Percentiles rank a stretch among this genome's conserved stretches.
phyloP scores from a whole-genome alignment of 1,284 basidiomycete species.

The Phellopilus nigrolimitatus region DNA sequence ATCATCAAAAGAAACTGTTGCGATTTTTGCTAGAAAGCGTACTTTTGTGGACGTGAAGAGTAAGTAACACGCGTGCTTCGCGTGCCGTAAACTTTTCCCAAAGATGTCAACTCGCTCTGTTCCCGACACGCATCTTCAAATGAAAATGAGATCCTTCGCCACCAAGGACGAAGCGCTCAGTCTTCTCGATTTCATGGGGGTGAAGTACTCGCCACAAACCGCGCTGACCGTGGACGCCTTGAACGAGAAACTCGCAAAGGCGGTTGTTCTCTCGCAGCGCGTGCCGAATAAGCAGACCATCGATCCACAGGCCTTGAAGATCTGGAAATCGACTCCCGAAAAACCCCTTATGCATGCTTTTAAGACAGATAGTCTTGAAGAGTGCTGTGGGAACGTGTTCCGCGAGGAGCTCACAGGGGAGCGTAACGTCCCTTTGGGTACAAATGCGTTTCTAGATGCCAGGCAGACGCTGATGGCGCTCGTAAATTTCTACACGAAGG shows the following conservation, averaged over 20 bases:
- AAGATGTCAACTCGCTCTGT: too few relatives aligned
- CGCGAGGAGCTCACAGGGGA: not conserved
- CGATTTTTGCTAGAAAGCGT: too few relatives aligned
- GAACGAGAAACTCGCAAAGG: constrained; percentile 5
- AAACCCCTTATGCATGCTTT: constrained; percentile 1
- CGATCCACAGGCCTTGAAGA: not conserved
- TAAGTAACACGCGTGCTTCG: too few relatives aligned
- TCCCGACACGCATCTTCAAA: too few relatives aligned
- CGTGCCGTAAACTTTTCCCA: too few relatives aligned
- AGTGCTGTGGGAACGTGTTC: not conserved
- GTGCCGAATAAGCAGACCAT: not conserved
- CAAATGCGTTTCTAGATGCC: constrained; percentile 34
- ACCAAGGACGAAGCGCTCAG: not conserved
- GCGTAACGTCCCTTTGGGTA: not conserved
- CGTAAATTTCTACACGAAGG: constrained; percentile 28
- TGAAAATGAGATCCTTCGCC: not conserved
- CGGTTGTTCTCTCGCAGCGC: constrained; percentile 5
- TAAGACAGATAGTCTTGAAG: not conserved
- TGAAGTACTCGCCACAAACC: constrained; percentile 1
- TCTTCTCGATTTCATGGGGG: constrained; percentile 5
- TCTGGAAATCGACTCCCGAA: not conserved
- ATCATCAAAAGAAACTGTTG: too few relatives aligned
- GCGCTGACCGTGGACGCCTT: not conserved
- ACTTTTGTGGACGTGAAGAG: too few relatives aligned
- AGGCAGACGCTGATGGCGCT: constrained; percentile 33